Base-by-base conservation (phyloP, 208 protist genomes). In the Acanthamoeba culbertsoni region DNA sequence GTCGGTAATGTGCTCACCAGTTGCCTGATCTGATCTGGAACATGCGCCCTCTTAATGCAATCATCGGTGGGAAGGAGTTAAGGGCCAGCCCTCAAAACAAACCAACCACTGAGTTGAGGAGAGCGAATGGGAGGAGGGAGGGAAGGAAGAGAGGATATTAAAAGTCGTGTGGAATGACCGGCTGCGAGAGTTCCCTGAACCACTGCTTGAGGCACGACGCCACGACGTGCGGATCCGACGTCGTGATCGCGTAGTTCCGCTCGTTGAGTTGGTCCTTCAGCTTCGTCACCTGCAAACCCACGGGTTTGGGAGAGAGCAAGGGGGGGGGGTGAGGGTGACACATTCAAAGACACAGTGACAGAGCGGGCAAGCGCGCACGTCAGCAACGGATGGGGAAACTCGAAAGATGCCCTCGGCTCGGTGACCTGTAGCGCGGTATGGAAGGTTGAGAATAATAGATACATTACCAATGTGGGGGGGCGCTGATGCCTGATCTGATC, bases 171-270 rank as follows among this genome's bases (percentile, higher is more conserved):
- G 71, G 71, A 42, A 82, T 82, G 10, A 82, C 40, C 42, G 71
- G 71, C 71, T 82, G 42, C 43, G 37, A 45, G 71, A 82, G 71
- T 18, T 82, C 71, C 18, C 71, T 6, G 71, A 82, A 82, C 71
- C 71, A 82, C 43, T 53, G 43, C 71, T 82, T 82, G 71, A 82
- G 71, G 71, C 71, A 82, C 2, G 42, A 45, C 26, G 71, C 71
- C 71, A 82, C 71, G 14, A 82, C 31, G 71, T 82, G 71, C 1
- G 71, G 71, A 31, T 53, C 43, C 10, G 71, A 35, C 37, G 42
- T 55, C 40, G 71, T 82, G 37, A 82, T 35, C 71, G 16, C 8
- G 37, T 82, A 82, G 37, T 82, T 53, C 26, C 33, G 42, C 43
- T 20, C 28, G 71, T 82, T 82, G 18, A 82, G 35, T 42, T 82